Base-by-base conservation (phyloP, 2,329 filamentous ascomycete genomes). In the Grosmannia penicillata region DNA sequence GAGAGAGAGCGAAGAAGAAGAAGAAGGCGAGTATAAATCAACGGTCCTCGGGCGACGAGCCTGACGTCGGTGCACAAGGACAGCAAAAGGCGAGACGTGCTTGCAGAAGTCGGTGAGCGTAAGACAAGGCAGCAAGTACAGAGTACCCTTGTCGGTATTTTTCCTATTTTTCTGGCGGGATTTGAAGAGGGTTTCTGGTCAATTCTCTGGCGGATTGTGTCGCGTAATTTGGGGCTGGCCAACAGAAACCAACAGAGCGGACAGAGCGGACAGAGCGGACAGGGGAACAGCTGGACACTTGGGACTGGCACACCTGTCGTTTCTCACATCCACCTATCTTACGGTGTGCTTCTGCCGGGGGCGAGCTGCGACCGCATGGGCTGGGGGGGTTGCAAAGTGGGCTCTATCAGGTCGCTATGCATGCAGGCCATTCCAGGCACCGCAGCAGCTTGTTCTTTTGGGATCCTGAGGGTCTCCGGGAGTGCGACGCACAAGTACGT, bases 71-170 rank as follows among this genome's bases (percentile, higher is more conserved):
- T 23, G 18, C 8, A 24, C 14, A 15, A 18, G 21, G 11, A 22
- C 9, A 18, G 23, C 22, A 37, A 30, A n/a, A 15, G 24, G 25
- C 26, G 23, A 33, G 26, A 37, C 27, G 28, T 31, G 21, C 28
- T 31, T 11, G 36, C 36, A 51, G 44, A 51, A 53, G 52, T 55
- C 52, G 52, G 52, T 55, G 52, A 55, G 49, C 49, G 48, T 49
- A 45, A 55, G 49, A 52, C 48, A 47, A 47, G 43, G 29, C 38
- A 28, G 9, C n/a, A n/a, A n/a, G n/a, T n/a, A n/a, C 22, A 21
- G 27, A n/a, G 10, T 21, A 37, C 36, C 36, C 36, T 29, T 37
- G 36, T 36, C 39, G 14, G 18, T 19, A 17, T 23, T 29, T 35
- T 34, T 26, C 26, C n/a, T n/a, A n/a, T n/a, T n/a, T n/a, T n/a